phyloP scores from a whole-genome alignment of 2,329 filamentous ascomycete genomes.

The Sporothrix pseudoabietina region DNA sequence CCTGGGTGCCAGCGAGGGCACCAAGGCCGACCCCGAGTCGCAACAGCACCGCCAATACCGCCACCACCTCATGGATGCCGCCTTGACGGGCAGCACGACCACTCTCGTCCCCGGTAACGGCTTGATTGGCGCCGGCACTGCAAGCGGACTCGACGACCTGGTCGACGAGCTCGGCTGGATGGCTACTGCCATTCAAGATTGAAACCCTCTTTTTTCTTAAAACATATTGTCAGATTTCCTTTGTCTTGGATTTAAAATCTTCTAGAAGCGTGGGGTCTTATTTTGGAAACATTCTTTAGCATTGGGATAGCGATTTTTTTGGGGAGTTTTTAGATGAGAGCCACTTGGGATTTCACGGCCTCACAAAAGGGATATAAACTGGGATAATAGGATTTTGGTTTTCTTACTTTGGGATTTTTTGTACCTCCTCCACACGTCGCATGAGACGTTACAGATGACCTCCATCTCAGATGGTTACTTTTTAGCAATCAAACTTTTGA shows the following conservation, averaged over 20 bases:
- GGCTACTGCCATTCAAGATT: slow-evolving; percentile 49
- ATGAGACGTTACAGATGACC: slow-evolving; percentile 14
- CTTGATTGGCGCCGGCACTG: slow-evolving; percentile 37
- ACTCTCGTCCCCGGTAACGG: slow-evolving; percentile 39
- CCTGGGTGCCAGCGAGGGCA: neutral
- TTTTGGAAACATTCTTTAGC: neutral
- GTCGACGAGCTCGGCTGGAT: slow-evolving; percentile 56
- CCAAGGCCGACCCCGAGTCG: slow-evolving; percentile 5
- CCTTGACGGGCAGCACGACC: slow-evolving; percentile 37
- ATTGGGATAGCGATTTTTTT: slow-evolving; percentile 19
- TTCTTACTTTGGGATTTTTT: neutral
- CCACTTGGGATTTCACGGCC: slow-evolving; percentile 2
- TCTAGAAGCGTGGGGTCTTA: neutral
- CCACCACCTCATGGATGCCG: slow-evolving; percentile 38
- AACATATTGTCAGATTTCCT: neutral
- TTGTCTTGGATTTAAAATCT: neutral
- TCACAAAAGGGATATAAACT: neutral
- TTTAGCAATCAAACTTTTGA: neutral
- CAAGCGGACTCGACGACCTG: slow-evolving; percentile 40
- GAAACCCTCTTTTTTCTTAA: neutral
- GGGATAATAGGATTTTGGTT: neutral
- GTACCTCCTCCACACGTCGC: neutral
- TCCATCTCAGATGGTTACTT: neutral
- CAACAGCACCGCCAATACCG: slow-evolving; percentile 33
- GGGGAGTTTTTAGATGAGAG: slow-evolving; percentile 6